Conservation (phyloP, 208 protist species). For the Wallacemonas rigidus region DNA sequence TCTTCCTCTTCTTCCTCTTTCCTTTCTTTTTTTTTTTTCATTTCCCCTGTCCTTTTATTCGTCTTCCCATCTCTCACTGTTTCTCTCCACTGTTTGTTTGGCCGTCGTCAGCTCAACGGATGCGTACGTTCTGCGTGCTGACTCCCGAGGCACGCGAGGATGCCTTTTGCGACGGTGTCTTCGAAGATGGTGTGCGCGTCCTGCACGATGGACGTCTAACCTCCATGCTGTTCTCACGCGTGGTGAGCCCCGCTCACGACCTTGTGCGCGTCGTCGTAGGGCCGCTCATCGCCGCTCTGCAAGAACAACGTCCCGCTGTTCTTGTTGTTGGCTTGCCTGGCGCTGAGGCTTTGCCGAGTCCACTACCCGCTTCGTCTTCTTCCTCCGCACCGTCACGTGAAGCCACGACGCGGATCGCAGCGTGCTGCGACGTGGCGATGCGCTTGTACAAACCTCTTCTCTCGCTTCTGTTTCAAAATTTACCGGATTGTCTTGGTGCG, state of each 20-base stretch:
- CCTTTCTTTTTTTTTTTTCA: conserved; percentile 33
- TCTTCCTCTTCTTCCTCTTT: conserved; percentile 12
- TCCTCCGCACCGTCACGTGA: not conserved
- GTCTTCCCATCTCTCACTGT: conserved; percentile 12
- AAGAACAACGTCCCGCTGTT: conserved; percentile 38
- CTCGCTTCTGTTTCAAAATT: conserved; percentile 54
- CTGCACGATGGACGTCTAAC: conserved; percentile 43
- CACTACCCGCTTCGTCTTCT: not conserved
- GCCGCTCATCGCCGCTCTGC: conserved; percentile 53
- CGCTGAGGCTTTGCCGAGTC: conserved; percentile 16
- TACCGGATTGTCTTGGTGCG: conserved; percentile 31
- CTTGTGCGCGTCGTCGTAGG: conserved; percentile 50
- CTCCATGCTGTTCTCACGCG: conserved; percentile 48
- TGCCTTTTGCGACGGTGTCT: conserved; percentile 77
- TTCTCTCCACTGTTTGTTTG: conserved; percentile 2
- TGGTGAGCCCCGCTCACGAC: conserved; percentile 75
- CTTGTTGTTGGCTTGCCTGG: conserved; percentile 56
- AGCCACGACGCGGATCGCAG: conserved; percentile 1
- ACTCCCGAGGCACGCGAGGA: conserved; percentile 61
- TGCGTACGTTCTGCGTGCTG: conserved; percentile 79
- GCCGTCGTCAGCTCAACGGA: not conserved
- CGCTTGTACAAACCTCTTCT: conserved; percentile 58
- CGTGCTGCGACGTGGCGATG: conserved; percentile 37
- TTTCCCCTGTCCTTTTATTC: conserved; percentile 22
- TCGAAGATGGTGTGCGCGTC: conserved; percentile 65